Evolutionary conservation across 192 early-diverging fungal species (phyloP).

Genomic region (Coemansia sp.): DNA sequence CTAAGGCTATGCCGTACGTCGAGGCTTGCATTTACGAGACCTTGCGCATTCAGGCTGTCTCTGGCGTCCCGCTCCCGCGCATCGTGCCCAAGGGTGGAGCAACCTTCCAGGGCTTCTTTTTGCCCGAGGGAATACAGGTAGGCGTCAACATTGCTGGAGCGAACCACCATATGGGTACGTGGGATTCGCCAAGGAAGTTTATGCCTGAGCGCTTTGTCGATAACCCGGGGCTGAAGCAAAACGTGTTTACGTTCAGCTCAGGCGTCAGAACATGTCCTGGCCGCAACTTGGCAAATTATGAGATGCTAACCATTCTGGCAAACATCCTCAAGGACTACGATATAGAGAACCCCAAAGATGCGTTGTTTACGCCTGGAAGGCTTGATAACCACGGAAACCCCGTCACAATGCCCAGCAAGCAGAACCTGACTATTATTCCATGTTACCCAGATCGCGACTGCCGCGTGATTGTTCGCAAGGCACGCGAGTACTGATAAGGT

Average conservation of each 20-base stretch:
- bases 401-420: constrained; percentile 16
- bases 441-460: constrained; percentile 32
- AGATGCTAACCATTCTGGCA: constrained; percentile 25
- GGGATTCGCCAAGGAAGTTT: constrained; percentile 22
- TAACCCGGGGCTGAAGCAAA: background rate
- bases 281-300: constrained; percentile 24
- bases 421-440: constrained; percentile 16
- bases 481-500: constrained; percentile 3
- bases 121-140: constrained; percentile 24
- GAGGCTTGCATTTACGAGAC: constrained; percentile 49
- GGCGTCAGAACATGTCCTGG: constrained; percentile 42
- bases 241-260: constrained; percentile 30
- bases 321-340: constrained; percentile 33
- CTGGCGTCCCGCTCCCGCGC: constrained; percentile 19
- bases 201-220: constrained; percentile 33
- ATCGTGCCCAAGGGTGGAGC: constrained; percentile 27
- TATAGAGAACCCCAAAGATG: constrained; percentile 6
- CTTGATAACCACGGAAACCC: constrained; percentile 15
- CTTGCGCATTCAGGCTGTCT: constrained; percentile 28
- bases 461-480: constrained; percentile 9
- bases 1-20: constrained; percentile 37
- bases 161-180: constrained; percentile 15
- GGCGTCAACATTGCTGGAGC: constrained; percentile 22
- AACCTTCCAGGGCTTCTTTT: constrained; percentile 23
- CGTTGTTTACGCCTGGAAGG: constrained; percentile 11